Evolutionary conservation across 148 eudicot species (phyloP), one percentile per base, ranked within the genome.

Genomic region (Camellia japonica): DNA sequence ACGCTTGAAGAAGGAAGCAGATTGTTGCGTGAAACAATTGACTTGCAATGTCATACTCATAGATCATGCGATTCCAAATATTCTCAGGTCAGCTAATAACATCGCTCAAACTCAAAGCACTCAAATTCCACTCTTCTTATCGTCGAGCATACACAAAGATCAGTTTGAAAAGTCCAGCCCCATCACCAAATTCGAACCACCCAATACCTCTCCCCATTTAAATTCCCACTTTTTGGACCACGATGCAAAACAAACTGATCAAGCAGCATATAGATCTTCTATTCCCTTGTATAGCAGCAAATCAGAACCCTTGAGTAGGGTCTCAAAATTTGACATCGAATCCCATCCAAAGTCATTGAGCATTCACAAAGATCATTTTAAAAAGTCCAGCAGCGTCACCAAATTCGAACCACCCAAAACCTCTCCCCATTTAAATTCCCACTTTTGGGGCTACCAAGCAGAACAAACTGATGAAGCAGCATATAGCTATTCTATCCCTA

Each of bases 1-100:
- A 30, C 75, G 76, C 68, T 63, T 79, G 61, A 79, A 79, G 60
- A 72, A 72, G 69, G 82, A 79, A 79, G 71, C 54, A 3, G 68
- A 79, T 47, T 60, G 47, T 71, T 79, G 75, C 68, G 2, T 79
- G 41, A 59, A 71, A 51, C 51, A 56, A 43, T 23, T 70, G 56
- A 79, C 60, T 23, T 71, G 76, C 19, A 79, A 79, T 58, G 64
- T 79, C 44, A n/a, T 71, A 70, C 76, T 79, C 47, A 20, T 79
- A 69, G 81, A 79, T 54, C 76, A 73, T 69, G 58, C 74, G 38
- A 59, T 79, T 71, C 81, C 72, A 15, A 79, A 71, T 41, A 71
- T 62, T 16, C 74, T 79, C n/a, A 79, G 68, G 59, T 61, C 76
- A 71, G 54, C 23, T 10, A 52, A 41, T 55, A 12, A 3, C 14